Base-by-base conservation (phyloP, 2,329 filamentous ascomycete species). In the Penicillium sp. region DNA sequence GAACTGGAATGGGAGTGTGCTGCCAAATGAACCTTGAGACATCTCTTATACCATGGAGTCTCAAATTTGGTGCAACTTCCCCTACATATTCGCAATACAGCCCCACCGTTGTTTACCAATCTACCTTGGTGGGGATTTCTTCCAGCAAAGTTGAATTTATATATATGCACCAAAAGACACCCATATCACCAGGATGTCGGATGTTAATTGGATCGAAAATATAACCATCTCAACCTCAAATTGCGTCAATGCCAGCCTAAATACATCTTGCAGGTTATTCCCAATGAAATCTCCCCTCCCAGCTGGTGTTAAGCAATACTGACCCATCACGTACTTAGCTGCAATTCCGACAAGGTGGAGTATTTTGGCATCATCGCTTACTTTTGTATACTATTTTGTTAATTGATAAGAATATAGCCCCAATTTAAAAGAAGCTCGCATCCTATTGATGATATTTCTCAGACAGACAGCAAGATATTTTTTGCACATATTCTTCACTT, bases 1-100 rank as follows among this genome's bases (percentile, higher is more conserved):
- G 60, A 65, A 35, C 12, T 65, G 2, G 64, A 68, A 52, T 67
- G 62, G 65, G 59, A 66, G 35, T 35, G 51, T 50, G 33, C 29
- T 42, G 52, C 25, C 12, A 49, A 50, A 27, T 50, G 19, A 54
- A 7, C 8, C 6, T n/a, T 17, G 27, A 33, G 4, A 17, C 5
- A 6, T 7, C 1, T 38, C 17, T 4, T 15, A 7, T 35, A 10
- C 13, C 12, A 15, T 47, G 23, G 1, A 15, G 23, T 50, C 15
- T 6, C 6, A 27, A 6, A 19, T 19, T n/a, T n/a, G 8, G 2
- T 29, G 9, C 25, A 31, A 19, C n/a, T 31, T 31, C n/a, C 2
- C 8, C n/a, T 31, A 23, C 12, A 41, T 15, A 31, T 31, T 31
- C 27, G 27, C 19, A 42, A 31, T 31, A 3, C n/a, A n/a, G 6